Base-by-base conservation (phyloP, 345 rosid genomes). In the Boechera stricta region DNA sequence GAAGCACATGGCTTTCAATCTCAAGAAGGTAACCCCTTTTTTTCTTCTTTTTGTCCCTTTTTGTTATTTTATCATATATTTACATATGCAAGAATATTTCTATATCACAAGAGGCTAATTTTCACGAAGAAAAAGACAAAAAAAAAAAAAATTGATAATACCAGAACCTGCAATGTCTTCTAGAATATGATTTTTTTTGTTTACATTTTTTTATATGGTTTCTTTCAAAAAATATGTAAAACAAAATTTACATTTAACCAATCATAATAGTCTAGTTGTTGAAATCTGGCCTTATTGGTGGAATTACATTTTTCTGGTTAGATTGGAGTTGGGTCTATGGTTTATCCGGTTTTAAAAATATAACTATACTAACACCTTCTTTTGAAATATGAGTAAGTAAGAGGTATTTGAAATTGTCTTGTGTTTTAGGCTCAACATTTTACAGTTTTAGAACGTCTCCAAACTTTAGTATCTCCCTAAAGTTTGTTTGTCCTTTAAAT, bases 1-100 rank as follows among this genome's bases (percentile, higher is more conserved):
- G 24, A 91, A 80, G 69, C 92, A 87, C 85, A 84, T 91, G 83
- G 98, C 98, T 80, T 88, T 79, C 72, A 88, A 89, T 85, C 86
- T 91, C 60, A 93, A 93, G 83, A 91, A 87, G 98, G 98, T 89
- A 83, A 26, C 35, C 24, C 24, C 21, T 45, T 35, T 39, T 13
- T 13, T 32, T 42, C 15, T 55, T 60, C 4, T 26, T 71, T 62
- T 51, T 60, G 54, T 69, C 24, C 3, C 4, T 67, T 66, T 70
- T 36, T 53, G 1, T 12, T 49, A 31, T 45, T 68, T 41, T 35
- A 41, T 51, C 71, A 58, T 39, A 28, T 68, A 3, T 26, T 8
- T 39, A n/a, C 39, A 29, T 38, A 67, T 59, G 38, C 48, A 35
- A 13, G 3, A 28, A 21, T 57, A 28, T 57, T 47, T 47, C 3